phyloP scores from a whole-genome alignment of 805 yeast genomes.

The Kluyveromyces dobzhanskii region DNA sequence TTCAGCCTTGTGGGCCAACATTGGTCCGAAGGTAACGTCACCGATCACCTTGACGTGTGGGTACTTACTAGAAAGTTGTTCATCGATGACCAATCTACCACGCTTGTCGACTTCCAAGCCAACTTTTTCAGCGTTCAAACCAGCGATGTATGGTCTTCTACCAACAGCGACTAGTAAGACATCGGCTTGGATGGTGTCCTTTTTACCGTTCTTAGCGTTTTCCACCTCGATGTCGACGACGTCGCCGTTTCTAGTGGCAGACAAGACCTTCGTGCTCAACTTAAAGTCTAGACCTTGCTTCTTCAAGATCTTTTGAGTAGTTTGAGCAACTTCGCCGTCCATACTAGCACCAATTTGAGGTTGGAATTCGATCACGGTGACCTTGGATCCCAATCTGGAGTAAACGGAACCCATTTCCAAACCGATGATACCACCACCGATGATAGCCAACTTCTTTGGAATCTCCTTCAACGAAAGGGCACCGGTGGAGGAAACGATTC shows the following conservation, averaged over 20 bases:
- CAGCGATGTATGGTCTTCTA: conserved; percentile 93
- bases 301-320: conserved; percentile 78
- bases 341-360: conserved; percentile 93
- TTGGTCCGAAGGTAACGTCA: conserved; percentile 96
- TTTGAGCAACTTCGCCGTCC: conserved; percentile 92
- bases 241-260: conserved; percentile 85
- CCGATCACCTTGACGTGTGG: conserved; percentile 96
- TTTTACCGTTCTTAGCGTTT: conserved; percentile 77
- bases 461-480: conserved; percentile 75
- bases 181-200: conserved; percentile 76
- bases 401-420: conserved; percentile 99
- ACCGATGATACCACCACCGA: conserved; percentile 99
- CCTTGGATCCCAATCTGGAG: conserved; percentile 91
- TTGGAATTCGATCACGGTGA: conserved; percentile 88
- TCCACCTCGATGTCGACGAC: conserved; percentile 80
- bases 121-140: conserved; percentile 77
- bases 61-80: conserved; percentile 83
- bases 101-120: conserved; percentile 87
- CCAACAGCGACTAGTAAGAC: conserved; percentile 96
- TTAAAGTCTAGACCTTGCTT: conserved; percentile 95
- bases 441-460: conserved; percentile 85
- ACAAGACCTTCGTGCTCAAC: conserved; percentile 82
- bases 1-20: conserved; percentile 99
- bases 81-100: conserved; percentile 91
- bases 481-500: conserved; percentile 95